Evolutionary conservation across 164 flowering plant species (phyloP).

Genomic region (Vitis amurensis): DNA sequence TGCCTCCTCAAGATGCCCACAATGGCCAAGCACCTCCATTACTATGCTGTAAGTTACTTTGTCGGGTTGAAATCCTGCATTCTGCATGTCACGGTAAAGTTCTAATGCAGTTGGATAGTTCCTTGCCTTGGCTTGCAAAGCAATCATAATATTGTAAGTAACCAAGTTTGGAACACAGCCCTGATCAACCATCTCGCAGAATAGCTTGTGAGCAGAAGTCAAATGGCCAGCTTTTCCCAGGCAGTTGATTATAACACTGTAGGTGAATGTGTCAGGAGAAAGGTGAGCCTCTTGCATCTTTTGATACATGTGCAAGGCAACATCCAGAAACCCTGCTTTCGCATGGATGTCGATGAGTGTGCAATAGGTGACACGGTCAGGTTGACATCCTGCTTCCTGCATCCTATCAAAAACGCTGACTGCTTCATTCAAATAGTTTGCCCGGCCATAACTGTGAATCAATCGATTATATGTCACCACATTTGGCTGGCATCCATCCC

Average conservation of each 20-base stretch:
- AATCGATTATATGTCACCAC: slow-evolving; percentile 93
- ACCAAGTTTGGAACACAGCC: slow-evolving; percentile 88
- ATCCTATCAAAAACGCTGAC: slow-evolving; percentile 67
- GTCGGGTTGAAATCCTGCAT: slow-evolving; percentile 87
- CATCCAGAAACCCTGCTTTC: slow-evolving; percentile 90
- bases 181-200: slow-evolving; percentile 81
- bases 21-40: slow-evolving; percentile 98
- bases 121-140: slow-evolving; percentile 90
- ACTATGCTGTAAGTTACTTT: slow-evolving; percentile 93
- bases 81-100: slow-evolving; percentile 84
- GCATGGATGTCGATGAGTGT: slow-evolving; percentile 98
- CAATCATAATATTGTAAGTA: slow-evolving; percentile 94
- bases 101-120: slow-evolving; percentile 70
- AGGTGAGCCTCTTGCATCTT: slow-evolving; percentile 86
- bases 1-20: slow-evolving; percentile 89
- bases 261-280: slow-evolving; percentile 93
- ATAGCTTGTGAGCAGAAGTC: slow-evolving; percentile 66
- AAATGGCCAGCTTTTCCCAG: slow-evolving; percentile 94
- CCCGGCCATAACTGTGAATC: slow-evolving; percentile 94
- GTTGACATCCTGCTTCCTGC: slow-evolving; percentile 71
- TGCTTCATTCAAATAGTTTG: slow-evolving; percentile 79
- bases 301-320: slow-evolving; percentile 83
- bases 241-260: slow-evolving; percentile 95
- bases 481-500: slow-evolving; percentile 85
- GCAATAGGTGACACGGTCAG: slow-evolving; percentile 93